Percentiles rank a stretch among this genome's conserved stretches.
Evolutionary conservation across 345 rosid species (phyloP).

Genomic region (sweet orange (Citrus sinensis)): DNA sequence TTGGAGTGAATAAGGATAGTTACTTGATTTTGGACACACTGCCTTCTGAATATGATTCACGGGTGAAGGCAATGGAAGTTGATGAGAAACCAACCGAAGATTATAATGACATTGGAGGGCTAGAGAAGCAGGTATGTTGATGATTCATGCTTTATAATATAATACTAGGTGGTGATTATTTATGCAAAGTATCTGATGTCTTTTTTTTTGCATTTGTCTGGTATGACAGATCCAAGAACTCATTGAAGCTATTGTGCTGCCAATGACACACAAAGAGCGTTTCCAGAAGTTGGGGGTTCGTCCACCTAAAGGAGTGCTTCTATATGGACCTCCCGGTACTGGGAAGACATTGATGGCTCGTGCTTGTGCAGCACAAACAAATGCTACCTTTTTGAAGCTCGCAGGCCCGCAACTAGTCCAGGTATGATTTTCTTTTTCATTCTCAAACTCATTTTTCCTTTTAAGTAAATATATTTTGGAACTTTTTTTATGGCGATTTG

Average conservation of each 20-base stretch:
- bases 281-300: constrained; percentile 93
- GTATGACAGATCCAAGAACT: constrained; percentile 88
- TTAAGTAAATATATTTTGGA: not conserved
- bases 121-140: constrained; percentile 80
- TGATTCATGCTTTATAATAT: not conserved
- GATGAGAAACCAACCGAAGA: constrained; percentile 99
- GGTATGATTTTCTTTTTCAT: constrained; percentile 38
- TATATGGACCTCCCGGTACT: constrained; percentile 99
- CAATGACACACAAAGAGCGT: constrained; percentile 96
- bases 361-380: constrained; percentile 99
- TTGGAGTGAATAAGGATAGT: constrained; percentile 97
- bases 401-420: constrained; percentile 99
- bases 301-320: constrained; percentile 97
- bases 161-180: not conserved
- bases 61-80: constrained; percentile 99
- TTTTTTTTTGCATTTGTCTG: not conserved
- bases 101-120: constrained; percentile 96
- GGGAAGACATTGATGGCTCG: constrained; percentile 99
- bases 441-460: not conserved
- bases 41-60: constrained; percentile 95
- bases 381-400: constrained; percentile 92
- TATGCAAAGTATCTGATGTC: not conserved
- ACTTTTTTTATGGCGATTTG: not conserved
- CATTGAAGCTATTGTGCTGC: constrained; percentile 97
- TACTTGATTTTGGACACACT: constrained; percentile 91